Conservation (phyloP, 257 asterid species). For the Rauvolfia tetraphylla region DNA sequence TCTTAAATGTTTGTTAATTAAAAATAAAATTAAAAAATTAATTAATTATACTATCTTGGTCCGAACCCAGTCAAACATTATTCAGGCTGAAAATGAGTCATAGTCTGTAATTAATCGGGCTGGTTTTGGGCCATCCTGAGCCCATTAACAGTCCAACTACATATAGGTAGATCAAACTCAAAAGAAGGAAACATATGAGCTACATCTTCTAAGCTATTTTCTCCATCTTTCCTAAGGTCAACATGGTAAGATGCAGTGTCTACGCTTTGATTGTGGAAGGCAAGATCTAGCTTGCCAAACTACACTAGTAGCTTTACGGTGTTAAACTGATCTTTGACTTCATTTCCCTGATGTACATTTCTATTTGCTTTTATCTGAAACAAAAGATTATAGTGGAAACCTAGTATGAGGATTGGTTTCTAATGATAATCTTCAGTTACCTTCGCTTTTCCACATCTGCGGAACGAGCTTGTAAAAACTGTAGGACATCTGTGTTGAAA, state of each 20-base stretch:
- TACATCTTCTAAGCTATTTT: neutral
- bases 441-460: neutral
- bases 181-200: neutral
- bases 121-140: no score
- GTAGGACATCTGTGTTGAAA: neutral
- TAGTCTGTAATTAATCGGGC: no score
- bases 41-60: no score
- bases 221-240: neutral
- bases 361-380: neutral
- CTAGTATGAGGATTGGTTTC: neutral
- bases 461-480: neutral
- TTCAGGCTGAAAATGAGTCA: no score
- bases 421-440: neutral
- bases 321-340: neutral
- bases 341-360: no score
- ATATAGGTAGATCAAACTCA: neutral
- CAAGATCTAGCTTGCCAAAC: neutral
- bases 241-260: neutral
- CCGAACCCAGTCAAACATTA: no score
- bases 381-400: neutral
- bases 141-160: no score
- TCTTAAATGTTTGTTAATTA: no score
- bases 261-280: neutral
- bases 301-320: neutral
- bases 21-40: no score